Percentiles rank a stretch among this genome's conserved stretches.
These are phyloP conservation scores for Haberlea rhodopensis DNA, from an alignment of 257 asterid genomes.

Conservation along the genomic window DNA sequence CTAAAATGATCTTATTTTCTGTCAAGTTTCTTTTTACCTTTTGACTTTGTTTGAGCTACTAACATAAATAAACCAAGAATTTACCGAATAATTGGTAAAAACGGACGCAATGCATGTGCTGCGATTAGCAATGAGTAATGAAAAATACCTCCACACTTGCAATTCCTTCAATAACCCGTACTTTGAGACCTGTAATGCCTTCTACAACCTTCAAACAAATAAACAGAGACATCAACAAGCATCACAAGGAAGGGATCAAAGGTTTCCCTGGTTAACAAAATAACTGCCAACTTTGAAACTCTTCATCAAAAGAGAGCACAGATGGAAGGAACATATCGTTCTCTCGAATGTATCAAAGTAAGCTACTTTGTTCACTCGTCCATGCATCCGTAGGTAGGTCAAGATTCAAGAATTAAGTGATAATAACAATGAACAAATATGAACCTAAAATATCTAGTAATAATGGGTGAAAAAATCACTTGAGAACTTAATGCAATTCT, in stretches of 20 bases:
- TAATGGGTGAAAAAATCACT: background rate
- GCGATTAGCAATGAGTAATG: slow-evolving; percentile 10
- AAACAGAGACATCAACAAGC: background rate
- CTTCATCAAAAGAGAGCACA: background rate
- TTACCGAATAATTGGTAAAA: background rate
- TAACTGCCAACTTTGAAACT: background rate
- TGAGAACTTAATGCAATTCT: background rate
- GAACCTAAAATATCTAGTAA: background rate
- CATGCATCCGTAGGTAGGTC: slow-evolving; percentile 1
- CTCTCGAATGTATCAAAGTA: background rate
- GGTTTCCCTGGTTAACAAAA: background rate
- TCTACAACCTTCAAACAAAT: slow-evolving; percentile 49
- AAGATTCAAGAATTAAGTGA: slow-evolving; percentile 19
- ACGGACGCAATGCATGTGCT: background rate
- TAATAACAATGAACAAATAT: slow-evolving; percentile 6
- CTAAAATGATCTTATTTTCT: background rate
- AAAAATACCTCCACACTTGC: slow-evolving; percentile 54
- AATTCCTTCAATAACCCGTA: slow-evolving; percentile 69
- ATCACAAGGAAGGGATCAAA: background rate
- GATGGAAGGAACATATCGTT: background rate
- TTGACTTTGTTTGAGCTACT: background rate
- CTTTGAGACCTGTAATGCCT: slow-evolving; percentile 71
- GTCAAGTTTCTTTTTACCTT: background rate
- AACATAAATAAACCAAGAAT: background rate
- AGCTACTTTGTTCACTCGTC: background rate